Evolutionary conservation across 257 asterid species (phyloP).

Genomic region (Fraxinus americana): DNA sequence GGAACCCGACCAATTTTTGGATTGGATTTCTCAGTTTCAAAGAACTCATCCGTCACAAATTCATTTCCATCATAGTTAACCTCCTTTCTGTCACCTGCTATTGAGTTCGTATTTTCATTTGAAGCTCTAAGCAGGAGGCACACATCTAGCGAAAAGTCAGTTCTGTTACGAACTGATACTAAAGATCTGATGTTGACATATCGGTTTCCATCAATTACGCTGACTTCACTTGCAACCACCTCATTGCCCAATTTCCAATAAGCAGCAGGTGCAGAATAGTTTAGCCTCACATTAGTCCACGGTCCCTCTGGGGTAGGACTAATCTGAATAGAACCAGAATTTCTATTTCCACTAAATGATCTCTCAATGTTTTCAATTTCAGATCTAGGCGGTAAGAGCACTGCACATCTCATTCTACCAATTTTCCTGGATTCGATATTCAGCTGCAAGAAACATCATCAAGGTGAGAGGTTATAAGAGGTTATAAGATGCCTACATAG

Average conservation of each 20-base stretch:
- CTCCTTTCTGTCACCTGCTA: constrained; percentile 34
- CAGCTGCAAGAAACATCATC: constrained; percentile 46
- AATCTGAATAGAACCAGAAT: constrained; percentile 74
- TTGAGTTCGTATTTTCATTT: constrained; percentile 33
- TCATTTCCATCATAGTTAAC: constrained; percentile 40
- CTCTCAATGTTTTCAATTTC: constrained; percentile 44
- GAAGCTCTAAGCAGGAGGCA: constrained; percentile 59
- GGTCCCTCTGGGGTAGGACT: constrained; percentile 89
- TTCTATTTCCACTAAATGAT: constrained; percentile 38
- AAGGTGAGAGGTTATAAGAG: too few species aligned
- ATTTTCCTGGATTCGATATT: constrained; percentile 29
- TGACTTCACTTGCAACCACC: constrained; percentile 94
- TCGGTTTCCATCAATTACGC: constrained; percentile 68
- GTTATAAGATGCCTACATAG: background rate
- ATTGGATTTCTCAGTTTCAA: constrained; percentile 69
- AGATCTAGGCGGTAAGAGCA: constrained; percentile 50
- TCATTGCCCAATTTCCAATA: constrained; percentile 80
- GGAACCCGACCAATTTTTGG: constrained; percentile 68
- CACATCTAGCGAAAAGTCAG: constrained; percentile 67
- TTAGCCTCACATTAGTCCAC: constrained; percentile 83
- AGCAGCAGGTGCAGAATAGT: constrained; percentile 94
- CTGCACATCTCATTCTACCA: constrained; percentile 76
- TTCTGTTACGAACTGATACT: constrained; percentile 83
- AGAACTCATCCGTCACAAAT: constrained; percentile 57
- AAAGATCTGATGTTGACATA: constrained; percentile 76